Evolutionary conservation across 495 filamentous ascomycete species (phyloP).

Genomic region (Aspergillus avenaceus): DNA sequence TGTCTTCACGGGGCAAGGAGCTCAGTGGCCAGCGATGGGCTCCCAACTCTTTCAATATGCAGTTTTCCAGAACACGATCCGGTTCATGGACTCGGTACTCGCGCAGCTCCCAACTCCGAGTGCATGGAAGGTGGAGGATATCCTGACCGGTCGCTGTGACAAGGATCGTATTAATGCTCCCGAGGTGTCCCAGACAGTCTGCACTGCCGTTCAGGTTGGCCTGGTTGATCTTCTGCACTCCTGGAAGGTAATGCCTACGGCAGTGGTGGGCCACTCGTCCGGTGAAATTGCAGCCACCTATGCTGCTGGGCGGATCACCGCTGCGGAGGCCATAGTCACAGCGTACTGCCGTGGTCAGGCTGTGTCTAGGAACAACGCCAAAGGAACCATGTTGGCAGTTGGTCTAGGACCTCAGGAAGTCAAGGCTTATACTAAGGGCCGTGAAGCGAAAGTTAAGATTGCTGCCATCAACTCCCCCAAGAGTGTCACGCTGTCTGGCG

Average conservation of each 20-base stretch:
- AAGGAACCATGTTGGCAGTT: conserved; percentile 23
- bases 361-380: not conserved
- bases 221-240: conserved; percentile 8
- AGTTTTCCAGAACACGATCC: conserved; percentile 12
- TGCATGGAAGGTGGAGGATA: not conserved
- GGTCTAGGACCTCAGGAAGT: conserved; percentile 13
- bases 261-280: conserved; percentile 17
- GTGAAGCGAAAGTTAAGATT: conserved; percentile 7
- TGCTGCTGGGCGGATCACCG: conserved; percentile 15
- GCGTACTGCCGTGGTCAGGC: conserved; percentile 13
- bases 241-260: conserved; percentile 10
- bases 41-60: conserved; percentile 10
- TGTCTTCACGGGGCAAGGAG: conserved; percentile 24
- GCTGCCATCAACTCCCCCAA: conserved; percentile 24
- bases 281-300: conserved; percentile 24
- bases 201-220: conserved; percentile 13
- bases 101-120: not conserved
- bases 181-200: conserved; percentile 13
- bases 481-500: conserved; percentile 28
- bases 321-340: conserved; percentile 6
- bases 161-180: not conserved
- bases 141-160: not conserved
- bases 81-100: conserved; percentile 16
- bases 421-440: conserved; percentile 1
- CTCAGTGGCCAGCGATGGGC: conserved; percentile 17